phyloP scores from a whole-genome alignment of 257 asterid genomes.

The Mitragyna speciosa region DNA sequence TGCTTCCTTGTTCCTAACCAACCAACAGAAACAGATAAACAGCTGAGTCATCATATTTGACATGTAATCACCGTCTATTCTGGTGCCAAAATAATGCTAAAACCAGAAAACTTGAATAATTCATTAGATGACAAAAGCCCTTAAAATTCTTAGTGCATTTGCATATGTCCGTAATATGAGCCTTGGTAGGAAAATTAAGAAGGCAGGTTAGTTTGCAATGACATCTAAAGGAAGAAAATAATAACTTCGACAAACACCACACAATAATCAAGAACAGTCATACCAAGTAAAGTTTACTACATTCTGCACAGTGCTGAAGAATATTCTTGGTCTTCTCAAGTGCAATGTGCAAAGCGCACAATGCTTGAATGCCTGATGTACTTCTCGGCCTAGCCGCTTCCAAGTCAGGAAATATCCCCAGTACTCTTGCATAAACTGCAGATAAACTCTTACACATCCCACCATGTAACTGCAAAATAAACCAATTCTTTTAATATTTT shows the following conservation, averaged over 20 bases:
- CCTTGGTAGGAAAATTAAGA: background rate
- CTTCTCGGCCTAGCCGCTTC: slow-evolving; percentile 98
- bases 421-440: slow-evolving; percentile 64
- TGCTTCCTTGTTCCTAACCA: background rate
- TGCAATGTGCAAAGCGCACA: slow-evolving; percentile 94
- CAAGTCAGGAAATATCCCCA: slow-evolving; percentile 86
- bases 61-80: slow-evolving; percentile 4
- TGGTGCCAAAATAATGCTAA: background rate
- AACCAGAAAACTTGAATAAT: background rate
- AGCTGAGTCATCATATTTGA: background rate
- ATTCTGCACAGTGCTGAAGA: slow-evolving; percentile 93
- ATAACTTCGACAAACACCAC: background rate
- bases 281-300: slow-evolving; percentile 99
- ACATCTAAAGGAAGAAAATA: too few relatives aligned
- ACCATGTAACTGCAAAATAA: slow-evolving; percentile 77
- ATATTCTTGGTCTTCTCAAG: slow-evolving; percentile 94
- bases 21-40: background rate
- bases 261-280: background rate
- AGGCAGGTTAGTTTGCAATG: background rate
- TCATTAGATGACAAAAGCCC: background rate
- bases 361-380: slow-evolving; percentile 97
- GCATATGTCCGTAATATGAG: background rate
- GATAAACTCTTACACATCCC: slow-evolving; percentile 94
- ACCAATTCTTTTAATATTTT: slow-evolving; percentile 11
- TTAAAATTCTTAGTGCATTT: background rate